phyloP scores from a whole-genome alignment of 2,329 filamentous ascomycete species.

The Talaromyces sp. region DNA sequence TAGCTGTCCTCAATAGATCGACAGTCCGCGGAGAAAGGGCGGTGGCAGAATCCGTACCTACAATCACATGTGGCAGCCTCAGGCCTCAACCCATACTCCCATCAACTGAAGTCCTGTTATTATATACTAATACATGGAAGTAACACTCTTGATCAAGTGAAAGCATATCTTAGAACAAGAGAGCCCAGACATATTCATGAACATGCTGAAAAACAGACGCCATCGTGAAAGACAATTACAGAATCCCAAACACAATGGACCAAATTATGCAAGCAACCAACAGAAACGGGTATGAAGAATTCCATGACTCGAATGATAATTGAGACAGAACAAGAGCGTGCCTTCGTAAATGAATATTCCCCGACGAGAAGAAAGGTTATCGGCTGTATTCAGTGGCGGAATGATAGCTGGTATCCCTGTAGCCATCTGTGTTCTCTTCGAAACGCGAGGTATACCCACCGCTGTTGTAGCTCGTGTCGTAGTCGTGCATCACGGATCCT shows the following conservation, averaged over 20 bases:
- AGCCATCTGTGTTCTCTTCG: slow-evolving; percentile 17
- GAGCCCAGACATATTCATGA: background rate
- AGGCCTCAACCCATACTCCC: background rate
- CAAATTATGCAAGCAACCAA: slow-evolving; percentile 13
- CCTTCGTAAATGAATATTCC: slow-evolving; percentile 14
- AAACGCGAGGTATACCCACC: slow-evolving; percentile 38
- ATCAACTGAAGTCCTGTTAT: background rate
- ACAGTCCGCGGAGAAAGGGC: slow-evolving; percentile 22
- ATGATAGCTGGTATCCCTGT: slow-evolving; percentile 22
- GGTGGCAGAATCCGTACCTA: slow-evolving; percentile 23
- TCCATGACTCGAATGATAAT: background rate
- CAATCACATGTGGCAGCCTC: background rate
- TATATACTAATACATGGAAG: background rate
- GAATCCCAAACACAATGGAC: background rate
- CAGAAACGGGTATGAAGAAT: background rate
- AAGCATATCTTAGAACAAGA: slow-evolving; percentile 6
- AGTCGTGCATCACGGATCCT: slow-evolving; percentile 38
- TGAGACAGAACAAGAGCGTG: slow-evolving; percentile 13
- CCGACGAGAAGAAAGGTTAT: slow-evolving; percentile 12
- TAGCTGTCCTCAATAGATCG: slow-evolving; percentile 26
- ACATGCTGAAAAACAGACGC: slow-evolving; percentile 10
- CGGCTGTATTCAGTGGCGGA: slow-evolving; percentile 27
- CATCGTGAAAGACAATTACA: background rate
- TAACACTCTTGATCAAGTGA: slow-evolving; percentile 1
- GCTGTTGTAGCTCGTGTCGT: slow-evolving; percentile 38